phyloP scores from a whole-genome alignment of 768 basidiomycete genomes.

The Boletus bicolor region DNA sequence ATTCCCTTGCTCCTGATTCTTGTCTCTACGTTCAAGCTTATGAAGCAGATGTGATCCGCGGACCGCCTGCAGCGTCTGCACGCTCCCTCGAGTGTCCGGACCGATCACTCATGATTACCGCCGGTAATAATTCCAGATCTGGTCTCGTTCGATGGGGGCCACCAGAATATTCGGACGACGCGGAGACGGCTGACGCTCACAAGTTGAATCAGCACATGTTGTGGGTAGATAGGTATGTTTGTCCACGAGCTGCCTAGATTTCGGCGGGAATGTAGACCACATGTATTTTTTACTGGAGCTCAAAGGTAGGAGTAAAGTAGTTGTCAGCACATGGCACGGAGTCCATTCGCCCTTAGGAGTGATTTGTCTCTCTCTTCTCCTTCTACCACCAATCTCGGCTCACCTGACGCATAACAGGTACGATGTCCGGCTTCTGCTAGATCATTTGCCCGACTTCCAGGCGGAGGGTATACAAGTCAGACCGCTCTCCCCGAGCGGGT shows the following conservation, averaged over 20 bases:
- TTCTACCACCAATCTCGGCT: constrained; percentile 14
- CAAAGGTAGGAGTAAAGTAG: constrained; percentile 10
- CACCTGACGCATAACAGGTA: constrained; percentile 49
- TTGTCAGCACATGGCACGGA: constrained; percentile 4
- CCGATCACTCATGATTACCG: not conserved
- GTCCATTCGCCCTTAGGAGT: constrained; percentile 1
- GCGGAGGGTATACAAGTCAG: constrained; percentile 2
- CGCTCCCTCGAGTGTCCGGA: constrained; percentile 33
- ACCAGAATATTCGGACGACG: constrained; percentile 9
- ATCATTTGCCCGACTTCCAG: constrained; percentile 37
- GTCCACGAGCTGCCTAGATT: constrained; percentile 18
- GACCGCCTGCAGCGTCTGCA: constrained; percentile 41
- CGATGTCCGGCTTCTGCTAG: constrained; percentile 74
- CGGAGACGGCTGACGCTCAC: not conserved
- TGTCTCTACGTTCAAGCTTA: constrained; percentile 62
- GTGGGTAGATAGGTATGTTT: constrained; percentile 85
- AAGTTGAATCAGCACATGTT: constrained; percentile 25
- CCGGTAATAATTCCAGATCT: constrained; percentile 20
- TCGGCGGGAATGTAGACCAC: constrained; percentile 5
- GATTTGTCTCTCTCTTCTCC: constrained; percentile 19
- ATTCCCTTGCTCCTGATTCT: constrained; percentile 18
- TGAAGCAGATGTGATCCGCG: constrained; percentile 67
- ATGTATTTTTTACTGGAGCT: constrained; percentile 1
- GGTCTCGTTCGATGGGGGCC: constrained; percentile 36
- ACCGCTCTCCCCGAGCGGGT: constrained; percentile 55